A percentile compares a stretch with the other conserved stretches of the same genome.
These are phyloP conservation scores for Cudoniella acicularis DNA, from an alignment of 495 filamentous ascomycete genomes.

Conservation along the genomic window DNA sequence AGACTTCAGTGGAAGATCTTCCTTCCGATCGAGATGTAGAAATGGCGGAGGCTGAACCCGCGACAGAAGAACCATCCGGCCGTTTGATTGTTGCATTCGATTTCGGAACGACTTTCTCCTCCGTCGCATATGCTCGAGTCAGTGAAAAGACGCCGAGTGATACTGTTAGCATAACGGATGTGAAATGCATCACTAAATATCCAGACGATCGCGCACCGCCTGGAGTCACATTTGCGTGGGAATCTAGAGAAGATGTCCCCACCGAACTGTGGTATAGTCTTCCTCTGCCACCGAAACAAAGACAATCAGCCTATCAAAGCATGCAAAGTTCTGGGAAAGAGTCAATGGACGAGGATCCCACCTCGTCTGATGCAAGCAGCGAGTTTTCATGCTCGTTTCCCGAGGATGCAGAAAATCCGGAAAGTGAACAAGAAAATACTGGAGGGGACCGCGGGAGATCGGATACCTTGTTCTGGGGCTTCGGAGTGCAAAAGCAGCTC, in stretches of 20 bases:
- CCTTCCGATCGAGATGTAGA: slow-evolving; percentile 6
- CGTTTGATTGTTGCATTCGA: slow-evolving; percentile 21
- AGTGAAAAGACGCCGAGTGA: slow-evolving; percentile 4
- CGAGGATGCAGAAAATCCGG: background rate
- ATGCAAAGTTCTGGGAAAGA: too few species aligned
- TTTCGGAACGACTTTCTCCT: slow-evolving; percentile 25
- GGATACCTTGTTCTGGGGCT: slow-evolving; percentile 17
- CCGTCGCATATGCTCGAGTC: slow-evolving; percentile 18
- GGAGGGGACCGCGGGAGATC: background rate
- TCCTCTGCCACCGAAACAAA: background rate
- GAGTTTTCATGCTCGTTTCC: background rate
- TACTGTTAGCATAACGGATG: slow-evolving; percentile 1
- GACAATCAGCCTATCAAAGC: slow-evolving; percentile 1
- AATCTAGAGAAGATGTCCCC: slow-evolving; percentile 19
- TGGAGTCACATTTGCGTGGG: slow-evolving; percentile 1
- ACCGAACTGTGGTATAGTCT: slow-evolving; percentile 19
- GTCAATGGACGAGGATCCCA: slow-evolving; percentile 1
- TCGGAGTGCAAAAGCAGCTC: slow-evolving; percentile 17
- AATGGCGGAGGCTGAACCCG: slow-evolving; percentile 4
- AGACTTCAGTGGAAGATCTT: slow-evolving; percentile 1
- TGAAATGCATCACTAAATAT: slow-evolving; percentile 20
- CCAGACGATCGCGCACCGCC: slow-evolving; percentile 10
- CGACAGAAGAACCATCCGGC: slow-evolving; percentile 2
- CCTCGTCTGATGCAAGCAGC: background rate
- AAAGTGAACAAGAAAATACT: slow-evolving; percentile 3